Evolutionary conservation across 2,329 filamentous ascomycete genomes (phyloP).

Genomic region (Paraphoma sp.): DNA sequence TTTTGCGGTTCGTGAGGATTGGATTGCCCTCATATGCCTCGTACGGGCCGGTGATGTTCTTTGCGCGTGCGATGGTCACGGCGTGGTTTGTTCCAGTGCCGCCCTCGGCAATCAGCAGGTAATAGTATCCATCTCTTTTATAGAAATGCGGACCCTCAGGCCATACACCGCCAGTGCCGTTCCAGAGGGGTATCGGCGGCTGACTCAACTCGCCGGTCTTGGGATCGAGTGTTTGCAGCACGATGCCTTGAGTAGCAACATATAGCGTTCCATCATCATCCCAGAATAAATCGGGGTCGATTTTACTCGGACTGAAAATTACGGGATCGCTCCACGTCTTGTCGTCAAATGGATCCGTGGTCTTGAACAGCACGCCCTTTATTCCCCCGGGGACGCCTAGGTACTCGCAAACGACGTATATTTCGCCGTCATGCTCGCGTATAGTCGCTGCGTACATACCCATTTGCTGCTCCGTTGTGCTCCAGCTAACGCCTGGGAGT

Average conservation of each 20-base stretch:
- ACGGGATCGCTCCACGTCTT: constrained; percentile 23
- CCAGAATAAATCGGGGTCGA: constrained; percentile 63
- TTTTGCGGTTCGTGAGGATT: constrained; percentile 42
- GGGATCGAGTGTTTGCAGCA: constrained; percentile 40
- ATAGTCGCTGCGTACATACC: constrained; percentile 33
- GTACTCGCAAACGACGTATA: constrained; percentile 30
- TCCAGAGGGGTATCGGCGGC: constrained; percentile 40
- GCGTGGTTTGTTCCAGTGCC: constrained; percentile 43
- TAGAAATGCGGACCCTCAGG: constrained; percentile 50
- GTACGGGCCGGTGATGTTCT: constrained; percentile 45
- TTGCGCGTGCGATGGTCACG: constrained; percentile 45
- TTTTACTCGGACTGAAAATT: constrained; percentile 27
- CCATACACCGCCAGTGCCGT: constrained; percentile 40
- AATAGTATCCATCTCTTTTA: constrained; percentile 41
- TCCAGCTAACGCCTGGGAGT: constrained; percentile 18
- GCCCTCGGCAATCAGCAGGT: constrained; percentile 43
- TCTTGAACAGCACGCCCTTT: constrained; percentile 18
- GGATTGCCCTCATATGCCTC: constrained; percentile 43
- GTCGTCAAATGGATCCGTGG: constrained; percentile 20
- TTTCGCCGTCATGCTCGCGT: constrained; percentile 26
- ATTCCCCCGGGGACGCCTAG: constrained; percentile 5
- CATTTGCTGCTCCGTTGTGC: constrained; percentile 13
- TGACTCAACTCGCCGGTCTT: constrained; percentile 35
- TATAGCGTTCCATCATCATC: constrained; percentile 63
- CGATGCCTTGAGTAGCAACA: constrained; percentile 39